A percentile compares a stretch with the other conserved stretches of the same genome.
phyloP scores from a whole-genome alignment of 2,329 filamentous ascomycete species.

The Penicillium griseofulvum region DNA sequence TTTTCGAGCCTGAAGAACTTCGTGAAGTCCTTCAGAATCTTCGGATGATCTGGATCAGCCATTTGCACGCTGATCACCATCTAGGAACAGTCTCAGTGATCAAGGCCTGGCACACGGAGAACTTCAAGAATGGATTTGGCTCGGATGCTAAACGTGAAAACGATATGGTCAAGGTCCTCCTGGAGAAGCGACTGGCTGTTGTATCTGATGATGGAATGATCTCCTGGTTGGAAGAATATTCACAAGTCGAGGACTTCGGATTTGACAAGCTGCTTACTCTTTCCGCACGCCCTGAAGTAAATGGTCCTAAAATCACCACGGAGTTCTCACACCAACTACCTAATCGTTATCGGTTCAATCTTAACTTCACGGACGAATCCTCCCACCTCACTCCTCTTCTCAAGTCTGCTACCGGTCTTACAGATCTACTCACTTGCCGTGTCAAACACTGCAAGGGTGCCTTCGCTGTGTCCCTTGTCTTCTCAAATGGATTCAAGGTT shows the following conservation, averaged over 20 bases:
- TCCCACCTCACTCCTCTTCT: constrained; percentile 41
- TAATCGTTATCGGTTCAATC: constrained; percentile 23
- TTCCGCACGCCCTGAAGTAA: constrained; percentile 32
- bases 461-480: constrained; percentile 73
- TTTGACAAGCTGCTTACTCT: constrained; percentile 58
- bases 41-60: constrained; percentile 85
- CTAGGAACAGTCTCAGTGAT: constrained; percentile 80
- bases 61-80: constrained; percentile 95
- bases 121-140: constrained; percentile 40
- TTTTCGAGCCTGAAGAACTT: constrained; percentile 65
- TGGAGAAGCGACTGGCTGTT: constrained; percentile 56
- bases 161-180: constrained; percentile 37
- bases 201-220: constrained; percentile 71
- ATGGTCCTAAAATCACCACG: constrained; percentile 21
- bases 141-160: constrained; percentile 41
- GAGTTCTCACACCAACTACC: constrained; percentile 31
- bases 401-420: constrained; percentile 58
- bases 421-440: constrained; percentile 61
- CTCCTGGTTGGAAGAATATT: constrained; percentile 75
- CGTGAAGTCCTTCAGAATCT: constrained; percentile 72
- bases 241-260: constrained; percentile 72
- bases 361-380: constrained; percentile 25
- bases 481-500: constrained; percentile 76
- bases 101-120: constrained; percentile 70
- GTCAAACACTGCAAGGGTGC: constrained; percentile 80